phyloP scores from a whole-genome alignment of 1,284 basidiomycete genomes.

The Fomitopsis pinicola region DNA sequence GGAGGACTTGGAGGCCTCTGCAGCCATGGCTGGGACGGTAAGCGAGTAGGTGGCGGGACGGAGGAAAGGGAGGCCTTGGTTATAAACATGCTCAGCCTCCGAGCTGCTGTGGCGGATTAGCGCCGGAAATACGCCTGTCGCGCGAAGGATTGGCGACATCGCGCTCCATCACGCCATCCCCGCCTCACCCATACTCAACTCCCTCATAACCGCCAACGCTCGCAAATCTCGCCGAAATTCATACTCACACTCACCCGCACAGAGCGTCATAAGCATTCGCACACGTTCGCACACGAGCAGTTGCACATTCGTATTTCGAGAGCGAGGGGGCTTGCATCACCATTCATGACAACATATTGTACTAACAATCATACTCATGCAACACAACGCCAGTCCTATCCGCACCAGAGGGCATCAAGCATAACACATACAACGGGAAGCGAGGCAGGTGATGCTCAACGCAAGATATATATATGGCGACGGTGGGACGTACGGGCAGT shows the following conservation, averaged over 20 bases:
- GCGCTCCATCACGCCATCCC: conserved; percentile 16
- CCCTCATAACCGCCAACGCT: not conserved
- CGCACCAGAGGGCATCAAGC: not conserved
- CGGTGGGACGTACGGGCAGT: not conserved
- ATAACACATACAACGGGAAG: conserved; percentile 8
- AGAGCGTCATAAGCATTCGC: not conserved
- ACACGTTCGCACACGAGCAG: not conserved
- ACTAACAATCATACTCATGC: not conserved
- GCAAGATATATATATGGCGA: conserved; percentile 23
- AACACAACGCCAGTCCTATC: conserved; percentile 1
- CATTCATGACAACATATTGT: conserved; percentile 8
- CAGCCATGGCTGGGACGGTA: conserved; percentile 15
- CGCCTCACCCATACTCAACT: not conserved
- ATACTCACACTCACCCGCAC: not conserved
- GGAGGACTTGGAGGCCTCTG: conserved; percentile 20
- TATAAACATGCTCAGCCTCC: not conserved
- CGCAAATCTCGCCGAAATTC: not conserved
- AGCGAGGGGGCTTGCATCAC: not conserved
- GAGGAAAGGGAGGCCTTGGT: conserved; percentile 1
- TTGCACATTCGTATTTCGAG: not conserved
- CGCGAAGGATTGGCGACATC: conserved; percentile 23
- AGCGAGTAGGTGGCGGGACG: not conserved
- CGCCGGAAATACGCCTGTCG: conserved; percentile 15
- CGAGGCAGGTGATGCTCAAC: conserved; percentile 12
- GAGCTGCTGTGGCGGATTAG: conserved; percentile 1